Conservation (phyloP, 2,329 filamentous ascomycete genomes). For the Nemania diffusa region DNA sequence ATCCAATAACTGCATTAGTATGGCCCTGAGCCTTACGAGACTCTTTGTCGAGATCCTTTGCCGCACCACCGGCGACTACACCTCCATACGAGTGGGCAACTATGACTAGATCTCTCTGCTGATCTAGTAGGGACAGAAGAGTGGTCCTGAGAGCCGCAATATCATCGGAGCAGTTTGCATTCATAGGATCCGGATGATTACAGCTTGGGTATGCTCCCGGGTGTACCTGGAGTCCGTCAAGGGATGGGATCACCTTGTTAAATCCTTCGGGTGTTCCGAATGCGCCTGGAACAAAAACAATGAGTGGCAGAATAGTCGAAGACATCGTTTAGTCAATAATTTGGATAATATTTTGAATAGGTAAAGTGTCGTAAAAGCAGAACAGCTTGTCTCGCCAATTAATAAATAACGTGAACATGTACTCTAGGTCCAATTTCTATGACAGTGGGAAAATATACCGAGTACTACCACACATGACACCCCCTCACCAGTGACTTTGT, state of each 20-base stretch:
- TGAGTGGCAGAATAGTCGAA: conserved; percentile 24
- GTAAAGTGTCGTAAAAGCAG: too few relatives aligned
- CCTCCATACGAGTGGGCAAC: conserved; percentile 45
- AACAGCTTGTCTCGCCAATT: too few relatives aligned
- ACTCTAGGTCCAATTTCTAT: too few relatives aligned
- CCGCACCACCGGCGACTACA: conserved; percentile 41
- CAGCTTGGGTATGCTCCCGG: conserved; percentile 42
- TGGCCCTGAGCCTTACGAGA: conserved; percentile 31
- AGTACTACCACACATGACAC: too few relatives aligned
- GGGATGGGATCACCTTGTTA: conserved; percentile 33
- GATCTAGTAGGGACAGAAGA: conserved; percentile 38
- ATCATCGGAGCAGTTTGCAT: conserved; percentile 31
- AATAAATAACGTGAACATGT: too few relatives aligned
- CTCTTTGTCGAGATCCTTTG: conserved; percentile 42
- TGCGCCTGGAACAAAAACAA: conserved; percentile 41
- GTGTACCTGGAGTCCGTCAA: conserved; percentile 35
- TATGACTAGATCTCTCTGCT: conserved; percentile 40
- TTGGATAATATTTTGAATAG: too few relatives aligned
- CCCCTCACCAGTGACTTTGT: too few relatives aligned
- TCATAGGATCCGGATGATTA: conserved; percentile 34
- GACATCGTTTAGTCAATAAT: conserved; percentile 24
- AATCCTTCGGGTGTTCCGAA: conserved; percentile 39
- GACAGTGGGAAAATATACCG: too few relatives aligned
- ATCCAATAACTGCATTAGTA: conserved; percentile 31
- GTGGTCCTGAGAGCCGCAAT: conserved; percentile 32